Evolutionary conservation across 1,284 basidiomycete species (phyloP).

Genomic region (Cutaneotrichosporon spelunceum): DNA sequence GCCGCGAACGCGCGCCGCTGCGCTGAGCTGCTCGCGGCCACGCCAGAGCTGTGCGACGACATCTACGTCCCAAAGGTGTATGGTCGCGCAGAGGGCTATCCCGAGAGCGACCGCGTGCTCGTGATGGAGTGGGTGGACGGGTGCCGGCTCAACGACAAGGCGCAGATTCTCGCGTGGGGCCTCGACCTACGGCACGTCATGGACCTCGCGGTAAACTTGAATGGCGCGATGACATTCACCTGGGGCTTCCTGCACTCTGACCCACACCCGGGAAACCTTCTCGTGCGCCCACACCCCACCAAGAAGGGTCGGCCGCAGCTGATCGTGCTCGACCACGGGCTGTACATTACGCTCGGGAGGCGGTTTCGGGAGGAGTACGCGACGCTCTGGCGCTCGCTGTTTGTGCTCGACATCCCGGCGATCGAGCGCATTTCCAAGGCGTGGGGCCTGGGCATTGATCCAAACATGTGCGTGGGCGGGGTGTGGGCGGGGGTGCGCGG

Average conservation of each 20-base stretch:
- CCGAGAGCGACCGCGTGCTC: slow-evolving; percentile 66
- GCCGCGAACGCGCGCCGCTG: slow-evolving; percentile 50
- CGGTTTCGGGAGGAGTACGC: slow-evolving; percentile 70
- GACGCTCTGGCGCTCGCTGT: slow-evolving; percentile 71
- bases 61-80: slow-evolving; percentile 78
- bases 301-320: slow-evolving; percentile 65
- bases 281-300: slow-evolving; percentile 69
- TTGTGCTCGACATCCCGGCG: slow-evolving; percentile 64
- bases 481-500: background rate
- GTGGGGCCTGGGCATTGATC: slow-evolving; percentile 73
- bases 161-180: slow-evolving; percentile 47
- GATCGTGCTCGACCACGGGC: slow-evolving; percentile 76
- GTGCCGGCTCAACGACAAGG: slow-evolving; percentile 62
- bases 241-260: slow-evolving; percentile 77
- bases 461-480: slow-evolving; percentile 74
- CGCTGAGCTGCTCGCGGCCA: slow-evolving; percentile 45
- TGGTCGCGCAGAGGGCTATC: slow-evolving; percentile 59
- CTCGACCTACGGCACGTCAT: slow-evolving; percentile 56
- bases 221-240: slow-evolving; percentile 80
- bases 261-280: slow-evolving; percentile 72
- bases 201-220: slow-evolving; percentile 57
- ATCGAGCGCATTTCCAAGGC: slow-evolving; percentile 62
- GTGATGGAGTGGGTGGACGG: slow-evolving; percentile 81
- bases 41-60: slow-evolving; percentile 62
- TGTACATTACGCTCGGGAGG: slow-evolving; percentile 69